Percentiles rank a stretch among this genome's conserved stretches.
Evolutionary conservation across 371 early-diverging fungal species (phyloP).

Genomic region (Mucor saturninus): DNA sequence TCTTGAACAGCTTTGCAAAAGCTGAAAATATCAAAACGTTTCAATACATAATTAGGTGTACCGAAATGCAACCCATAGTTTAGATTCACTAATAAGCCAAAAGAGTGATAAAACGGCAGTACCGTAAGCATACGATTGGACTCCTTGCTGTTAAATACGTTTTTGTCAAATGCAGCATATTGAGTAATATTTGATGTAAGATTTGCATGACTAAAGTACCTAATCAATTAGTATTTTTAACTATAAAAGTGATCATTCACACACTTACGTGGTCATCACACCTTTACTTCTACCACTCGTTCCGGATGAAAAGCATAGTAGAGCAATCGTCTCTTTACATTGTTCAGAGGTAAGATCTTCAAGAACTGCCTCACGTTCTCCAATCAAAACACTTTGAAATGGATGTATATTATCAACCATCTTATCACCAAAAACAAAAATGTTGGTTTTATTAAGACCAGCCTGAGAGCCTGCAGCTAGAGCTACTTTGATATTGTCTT

Average conservation of each 20-base stretch:
- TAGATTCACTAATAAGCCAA: constrained; percentile 30
- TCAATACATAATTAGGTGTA: constrained; percentile 56
- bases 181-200: constrained; percentile 73
- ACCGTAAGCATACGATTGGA: constrained; percentile 47
- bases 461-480: constrained; percentile 59
- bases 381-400: constrained; percentile 17
- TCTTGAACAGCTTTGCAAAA: constrained; percentile 62
- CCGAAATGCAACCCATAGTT: constrained; percentile 32
- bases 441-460: constrained; percentile 51
- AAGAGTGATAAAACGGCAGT: constrained; percentile 80
- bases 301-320: constrained; percentile 80
- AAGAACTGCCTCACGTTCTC: constrained; percentile 18
- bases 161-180: constrained; percentile 28
- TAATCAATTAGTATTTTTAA: no score
- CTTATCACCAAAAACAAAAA: constrained; percentile 66
- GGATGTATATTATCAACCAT: constrained; percentile 42
- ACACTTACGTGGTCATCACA: constrained; percentile 71
- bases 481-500: constrained; percentile 50
- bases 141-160: constrained; percentile 10
- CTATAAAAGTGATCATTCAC: not conserved
- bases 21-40: constrained; percentile 63
- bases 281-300: constrained; percentile 81
- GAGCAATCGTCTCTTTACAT: constrained; percentile 47
- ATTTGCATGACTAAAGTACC: constrained; percentile 64
- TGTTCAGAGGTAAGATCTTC: constrained; percentile 32